Evolutionary conservation across 1,139 yeast genomes (phyloP).

Genomic region (Pichia sp.): DNA sequence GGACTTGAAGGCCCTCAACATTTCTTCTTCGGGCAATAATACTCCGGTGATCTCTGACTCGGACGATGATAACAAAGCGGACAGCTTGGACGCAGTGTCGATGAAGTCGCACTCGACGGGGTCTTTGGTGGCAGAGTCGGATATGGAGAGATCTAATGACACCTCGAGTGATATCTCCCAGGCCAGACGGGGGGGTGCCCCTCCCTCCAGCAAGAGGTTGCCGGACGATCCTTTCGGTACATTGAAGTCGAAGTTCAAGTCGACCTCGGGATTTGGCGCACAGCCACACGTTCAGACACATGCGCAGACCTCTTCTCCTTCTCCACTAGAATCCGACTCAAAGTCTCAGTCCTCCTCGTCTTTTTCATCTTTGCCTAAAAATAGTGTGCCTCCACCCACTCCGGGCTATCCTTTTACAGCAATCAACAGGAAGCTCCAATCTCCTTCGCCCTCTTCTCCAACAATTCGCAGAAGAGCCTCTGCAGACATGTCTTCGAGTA

Average conservation of each 20-base stretch:
- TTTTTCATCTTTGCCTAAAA: neutral
- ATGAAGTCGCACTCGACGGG: constrained; percentile 15
- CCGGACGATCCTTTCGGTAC: neutral
- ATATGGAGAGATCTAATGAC: constrained; percentile 6
- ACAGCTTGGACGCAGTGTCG: constrained; percentile 5
- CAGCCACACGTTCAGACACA: neutral
- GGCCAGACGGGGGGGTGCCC: neutral
- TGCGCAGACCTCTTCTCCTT: neutral
- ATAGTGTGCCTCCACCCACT: neutral
- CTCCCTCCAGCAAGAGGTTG: neutral
- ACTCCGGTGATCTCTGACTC: constrained; percentile 20
- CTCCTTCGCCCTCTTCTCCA: constrained; percentile 17
- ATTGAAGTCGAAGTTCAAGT: neutral
- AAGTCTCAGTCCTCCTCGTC: neutral
- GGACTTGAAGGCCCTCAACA: constrained; percentile 2
- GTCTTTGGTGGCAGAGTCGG: constrained; percentile 9
- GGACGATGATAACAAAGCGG: constrained; percentile 11
- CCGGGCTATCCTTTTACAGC: neutral
- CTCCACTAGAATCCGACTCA: neutral
- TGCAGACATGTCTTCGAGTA: constrained; percentile 51
- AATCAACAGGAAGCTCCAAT: neutral
- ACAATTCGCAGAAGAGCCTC: constrained; percentile 53
- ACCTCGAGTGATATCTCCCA: neutral
- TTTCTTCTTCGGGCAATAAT: constrained; percentile 8
- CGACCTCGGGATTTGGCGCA: neutral